Evolutionary conservation across 192 early-diverging fungal species (phyloP).

Genomic region (Gamsiella multidivaricata): DNA sequence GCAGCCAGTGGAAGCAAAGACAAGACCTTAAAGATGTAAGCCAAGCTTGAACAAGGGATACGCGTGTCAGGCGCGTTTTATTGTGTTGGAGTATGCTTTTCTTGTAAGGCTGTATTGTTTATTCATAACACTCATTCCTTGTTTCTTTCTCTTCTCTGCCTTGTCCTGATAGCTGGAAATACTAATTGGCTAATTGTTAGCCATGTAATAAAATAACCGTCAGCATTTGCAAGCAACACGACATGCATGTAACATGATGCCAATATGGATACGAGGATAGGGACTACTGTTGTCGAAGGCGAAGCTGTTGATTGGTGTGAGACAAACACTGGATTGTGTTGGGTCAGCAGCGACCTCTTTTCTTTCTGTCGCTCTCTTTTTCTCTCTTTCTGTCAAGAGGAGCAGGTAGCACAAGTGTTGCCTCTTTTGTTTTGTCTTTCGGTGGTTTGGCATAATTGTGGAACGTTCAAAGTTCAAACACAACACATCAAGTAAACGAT

Average conservation of each 20-base stretch:
- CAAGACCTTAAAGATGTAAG: slow-evolving; percentile 88
- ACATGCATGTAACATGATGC: too few relatives aligned
- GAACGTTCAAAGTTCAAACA: too few relatives aligned
- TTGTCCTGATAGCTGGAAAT: slow-evolving; percentile 14
- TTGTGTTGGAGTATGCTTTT: not conserved
- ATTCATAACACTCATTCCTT: not conserved
- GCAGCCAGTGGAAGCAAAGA: slow-evolving; percentile 96
- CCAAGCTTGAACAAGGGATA: too few relatives aligned
- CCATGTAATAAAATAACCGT: slow-evolving; percentile 3
- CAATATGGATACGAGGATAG: too few relatives aligned
- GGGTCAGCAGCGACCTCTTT: not conserved
- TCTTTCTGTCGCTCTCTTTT: not conserved
- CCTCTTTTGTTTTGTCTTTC: too few relatives aligned
- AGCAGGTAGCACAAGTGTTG: too few relatives aligned
- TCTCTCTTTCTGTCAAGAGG: not conserved
- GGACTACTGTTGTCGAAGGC: too few relatives aligned
- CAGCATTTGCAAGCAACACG: not conserved
- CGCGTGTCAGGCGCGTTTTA: not conserved
- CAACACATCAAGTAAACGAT: too few relatives aligned
- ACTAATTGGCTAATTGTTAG: slow-evolving; percentile 5
- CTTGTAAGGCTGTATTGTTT: not conserved
- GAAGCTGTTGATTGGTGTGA: not conserved
- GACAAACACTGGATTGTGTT: not conserved
- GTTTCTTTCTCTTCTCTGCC: not conserved
- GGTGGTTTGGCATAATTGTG: too few relatives aligned